Base-by-base conservation (phyloP, 257 asterid species). In the Plantago elongata region DNA sequence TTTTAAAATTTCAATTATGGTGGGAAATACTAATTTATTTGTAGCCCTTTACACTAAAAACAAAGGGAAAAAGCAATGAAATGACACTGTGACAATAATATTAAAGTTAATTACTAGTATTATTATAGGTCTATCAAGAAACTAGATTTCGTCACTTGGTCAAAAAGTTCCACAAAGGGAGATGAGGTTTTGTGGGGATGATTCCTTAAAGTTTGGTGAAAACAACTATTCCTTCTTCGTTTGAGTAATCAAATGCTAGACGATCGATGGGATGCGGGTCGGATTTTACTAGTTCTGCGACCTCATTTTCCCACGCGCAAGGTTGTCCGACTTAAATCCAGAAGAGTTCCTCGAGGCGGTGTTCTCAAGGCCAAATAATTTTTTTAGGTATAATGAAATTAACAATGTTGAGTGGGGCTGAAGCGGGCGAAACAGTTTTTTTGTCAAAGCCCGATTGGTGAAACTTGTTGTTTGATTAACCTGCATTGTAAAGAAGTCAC, bases 71-170 rank as follows among this genome's bases (percentile, higher is more conserved):
- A 60, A 45, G 52, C 49, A 60, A 45, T 60, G 64, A 60, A 69
- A 66, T 60, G 74, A 69, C 74, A 58, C 63, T 64, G 51, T 63
- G 74, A 69, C 72, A 58, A 66, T 64, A 48, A 73, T 61, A 65
- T 65, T 44, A 64, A 60, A 60, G 65, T 9, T 48, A 1, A 34
- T 34, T 34, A 34, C 7, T 34, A 34, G 40, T 7, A 34, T 5
- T 34, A 34, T 67, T 57, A 60, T 30, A 60, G 70, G 68, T 63
- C 79, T 42, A 47, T 47, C 57, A 72, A 72, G 69, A 72, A 62
- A 76, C 63, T 67, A 69, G 60, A 57, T 64, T 72, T 69, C 69
- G 71, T 77, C 82, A 77, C 69, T 13, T 56, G 74, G 82, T 73
- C 77, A 65, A 69, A 70, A 70, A 56, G 69, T 66, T 66, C 60